Percentiles rank a stretch among this genome's conserved stretches.
phyloP scores from a whole-genome alignment of 2,329 filamentous ascomycete species.

The Cladosporium sp. region DNA sequence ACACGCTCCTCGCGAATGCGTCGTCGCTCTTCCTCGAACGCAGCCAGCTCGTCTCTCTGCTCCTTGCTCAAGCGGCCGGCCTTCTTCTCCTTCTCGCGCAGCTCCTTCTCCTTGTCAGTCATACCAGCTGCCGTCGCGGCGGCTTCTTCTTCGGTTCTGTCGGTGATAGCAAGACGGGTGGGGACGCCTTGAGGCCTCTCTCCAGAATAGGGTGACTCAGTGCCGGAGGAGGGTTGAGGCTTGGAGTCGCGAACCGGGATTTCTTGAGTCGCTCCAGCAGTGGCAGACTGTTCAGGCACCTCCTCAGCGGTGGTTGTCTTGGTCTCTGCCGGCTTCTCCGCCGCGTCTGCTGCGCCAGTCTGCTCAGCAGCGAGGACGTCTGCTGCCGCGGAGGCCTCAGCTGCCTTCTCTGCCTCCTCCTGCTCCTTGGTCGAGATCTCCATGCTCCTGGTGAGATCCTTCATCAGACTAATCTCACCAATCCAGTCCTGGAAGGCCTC shows the following conservation, averaged over 20 bases:
- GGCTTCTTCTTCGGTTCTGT: slow-evolving; percentile 76
- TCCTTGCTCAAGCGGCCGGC: slow-evolving; percentile 84
- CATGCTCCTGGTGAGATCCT: slow-evolving; percentile 96
- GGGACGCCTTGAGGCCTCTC: slow-evolving; percentile 55
- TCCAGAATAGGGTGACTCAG: slow-evolving; percentile 40
- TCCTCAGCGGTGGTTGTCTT: slow-evolving; percentile 12
- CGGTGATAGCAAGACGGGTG: slow-evolving; percentile 81
- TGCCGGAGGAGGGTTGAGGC: slow-evolving; percentile 26
- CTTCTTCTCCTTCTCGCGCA: slow-evolving; percentile 82
- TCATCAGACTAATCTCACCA: slow-evolving; percentile 97
- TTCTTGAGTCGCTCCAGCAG: slow-evolving; percentile 17
- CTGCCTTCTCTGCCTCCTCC: slow-evolving; percentile 59
- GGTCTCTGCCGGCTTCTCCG: slow-evolving; percentile 6
- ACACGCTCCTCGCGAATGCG: slow-evolving; percentile 86
- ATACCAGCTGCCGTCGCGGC: slow-evolving; percentile 61
- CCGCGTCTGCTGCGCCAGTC: slow-evolving; percentile 19
- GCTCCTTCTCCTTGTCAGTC: slow-evolving; percentile 68
- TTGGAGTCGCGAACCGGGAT: slow-evolving; percentile 22
- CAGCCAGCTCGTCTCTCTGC: slow-evolving; percentile 85
- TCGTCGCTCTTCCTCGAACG: slow-evolving; percentile 81
- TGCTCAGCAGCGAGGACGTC: slow-evolving; percentile 36
- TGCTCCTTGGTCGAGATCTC: slow-evolving; percentile 86
- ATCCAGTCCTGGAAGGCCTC: slow-evolving; percentile 96
- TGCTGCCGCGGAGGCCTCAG: slow-evolving; percentile 49
- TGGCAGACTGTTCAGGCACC: slow-evolving; percentile 12